Conservation (phyloP, 2,329 filamentous ascomycete genomes). For the Scortechinia acanthostroma region DNA sequence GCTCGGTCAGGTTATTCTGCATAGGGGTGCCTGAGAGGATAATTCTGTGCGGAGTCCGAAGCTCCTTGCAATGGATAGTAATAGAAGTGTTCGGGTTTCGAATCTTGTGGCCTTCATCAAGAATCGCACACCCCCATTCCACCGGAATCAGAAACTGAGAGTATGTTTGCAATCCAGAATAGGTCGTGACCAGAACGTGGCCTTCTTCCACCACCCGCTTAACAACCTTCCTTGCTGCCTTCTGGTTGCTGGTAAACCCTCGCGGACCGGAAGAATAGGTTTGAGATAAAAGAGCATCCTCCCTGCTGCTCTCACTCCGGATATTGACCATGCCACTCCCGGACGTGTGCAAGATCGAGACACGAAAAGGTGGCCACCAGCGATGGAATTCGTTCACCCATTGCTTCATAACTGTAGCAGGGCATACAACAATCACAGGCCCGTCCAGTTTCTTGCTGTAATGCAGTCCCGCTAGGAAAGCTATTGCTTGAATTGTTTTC, state of each 20-base stretch:
- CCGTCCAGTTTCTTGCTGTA: conserved; percentile 80
- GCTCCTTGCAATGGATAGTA: conserved; percentile 88
- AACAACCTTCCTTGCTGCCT: conserved; percentile 72
- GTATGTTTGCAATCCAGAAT: conserved; percentile 91
- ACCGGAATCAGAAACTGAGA: conserved; percentile 73
- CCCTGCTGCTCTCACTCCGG: conserved; percentile 39
- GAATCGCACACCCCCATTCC: conserved; percentile 85
- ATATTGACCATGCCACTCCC: conserved; percentile 94
- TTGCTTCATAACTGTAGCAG: conserved; percentile 88
- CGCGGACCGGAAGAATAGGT: conserved; percentile 26
- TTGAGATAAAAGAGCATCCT: conserved; percentile 43
- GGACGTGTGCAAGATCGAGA: conserved; percentile 89
- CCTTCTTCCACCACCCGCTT: conserved; percentile 76
- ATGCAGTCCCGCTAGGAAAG: conserved; percentile 83
- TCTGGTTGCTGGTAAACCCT: conserved; percentile 45
- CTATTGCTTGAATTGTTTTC: conserved; percentile 71
- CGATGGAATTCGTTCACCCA: conserved; percentile 98
- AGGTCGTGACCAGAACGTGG: conserved; percentile 91
- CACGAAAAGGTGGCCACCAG: conserved; percentile 98
- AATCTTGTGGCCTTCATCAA: conserved; percentile 97
- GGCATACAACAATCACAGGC: conserved; percentile 85
- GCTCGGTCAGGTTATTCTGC: conserved; percentile 89
- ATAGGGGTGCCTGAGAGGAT: conserved; percentile 95
- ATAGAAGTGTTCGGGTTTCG: conserved; percentile 92
- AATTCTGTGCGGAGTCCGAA: conserved; percentile 81